Evolutionary conservation across 2,329 filamentous ascomycete species (phyloP).

Genomic region (Westerdykella ornata): DNA sequence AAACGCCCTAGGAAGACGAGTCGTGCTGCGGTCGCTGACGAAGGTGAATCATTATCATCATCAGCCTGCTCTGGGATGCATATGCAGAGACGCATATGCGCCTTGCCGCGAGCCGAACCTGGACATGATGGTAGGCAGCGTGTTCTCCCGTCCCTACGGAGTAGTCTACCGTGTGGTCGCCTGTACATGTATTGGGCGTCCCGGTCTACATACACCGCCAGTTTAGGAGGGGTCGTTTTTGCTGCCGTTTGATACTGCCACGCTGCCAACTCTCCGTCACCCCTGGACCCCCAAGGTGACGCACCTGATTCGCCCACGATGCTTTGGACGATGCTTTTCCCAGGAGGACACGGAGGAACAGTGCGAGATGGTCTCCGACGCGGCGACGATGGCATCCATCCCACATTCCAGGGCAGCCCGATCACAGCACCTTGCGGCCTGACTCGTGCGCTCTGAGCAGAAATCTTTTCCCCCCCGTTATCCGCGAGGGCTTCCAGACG

Average conservation of each 20-base stretch:
- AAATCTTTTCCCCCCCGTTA: not conserved
- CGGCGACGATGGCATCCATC: not conserved
- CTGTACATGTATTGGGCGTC: too few relatives aligned
- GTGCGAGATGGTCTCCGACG: too few relatives aligned
- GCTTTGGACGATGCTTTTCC: conserved; percentile 19
- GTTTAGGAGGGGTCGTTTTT: conserved; percentile 19
- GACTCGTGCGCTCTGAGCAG: not conserved
- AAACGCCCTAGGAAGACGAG: too few relatives aligned
- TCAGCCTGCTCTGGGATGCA: conserved; percentile 6
- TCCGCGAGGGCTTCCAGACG: not conserved
- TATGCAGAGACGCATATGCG: conserved; percentile 6
- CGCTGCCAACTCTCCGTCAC: conserved; percentile 17
- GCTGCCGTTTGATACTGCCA: conserved; percentile 21
- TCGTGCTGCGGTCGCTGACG: too few relatives aligned
- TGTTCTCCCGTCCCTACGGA: not conserved
- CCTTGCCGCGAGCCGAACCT: conserved; percentile 14
- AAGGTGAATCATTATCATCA: not conserved
- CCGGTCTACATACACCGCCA: conserved; percentile 24
- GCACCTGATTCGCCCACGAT: conserved; percentile 16
- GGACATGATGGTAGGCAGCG: not conserved
- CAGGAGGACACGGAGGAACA: conserved; percentile 7
- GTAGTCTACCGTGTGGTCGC: too few relatives aligned
- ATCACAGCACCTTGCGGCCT: not conserved
- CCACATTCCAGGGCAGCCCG: not conserved
- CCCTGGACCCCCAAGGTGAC: conserved; percentile 3